A percentile compares a stretch with the other conserved stretches of the same genome.
These are phyloP conservation scores for Coemansia sp. DNA, from an alignment of 192 early-diverging fungal genomes.

Conservation along the genomic window DNA sequence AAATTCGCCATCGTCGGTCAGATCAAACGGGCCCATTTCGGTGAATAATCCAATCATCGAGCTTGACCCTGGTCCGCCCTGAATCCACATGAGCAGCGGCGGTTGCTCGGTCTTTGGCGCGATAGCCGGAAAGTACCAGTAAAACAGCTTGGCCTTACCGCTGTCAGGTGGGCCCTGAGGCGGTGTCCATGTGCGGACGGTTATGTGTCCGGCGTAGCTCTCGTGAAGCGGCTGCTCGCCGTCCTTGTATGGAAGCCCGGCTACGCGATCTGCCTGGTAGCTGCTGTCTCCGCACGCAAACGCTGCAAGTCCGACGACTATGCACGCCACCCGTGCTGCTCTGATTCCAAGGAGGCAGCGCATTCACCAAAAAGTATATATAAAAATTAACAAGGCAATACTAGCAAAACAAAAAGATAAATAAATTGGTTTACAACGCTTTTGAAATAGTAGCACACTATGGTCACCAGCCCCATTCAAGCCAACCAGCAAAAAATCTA, in stretches of 20 bases:
- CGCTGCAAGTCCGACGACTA: background rate
- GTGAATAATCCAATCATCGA: constrained; percentile 79
- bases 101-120: constrained; percentile 58
- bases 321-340: background rate
- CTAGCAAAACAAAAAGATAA: too few species aligned
- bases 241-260: constrained; percentile 40
- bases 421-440: too few species aligned
- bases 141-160: constrained; percentile 56
- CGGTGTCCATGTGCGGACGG: constrained; percentile 57
- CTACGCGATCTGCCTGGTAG: constrained; percentile 28
- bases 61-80: constrained; percentile 80
- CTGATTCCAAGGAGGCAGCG: background rate
- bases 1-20: constrained; percentile 61
- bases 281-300: constrained; percentile 4
- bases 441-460: too few species aligned
- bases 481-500: too few species aligned
- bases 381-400: too few species aligned
- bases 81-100: constrained; percentile 75
- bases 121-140: constrained; percentile 80
- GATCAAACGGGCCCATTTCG: constrained; percentile 71
- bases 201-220: constrained; percentile 61
- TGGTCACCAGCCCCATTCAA: too few species aligned
- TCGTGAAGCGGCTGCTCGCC: constrained; percentile 60
- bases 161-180: constrained; percentile 22
- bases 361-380: background rate